phyloP scores from a whole-genome alignment of 768 basidiomycete species.

The Cystobasidium ongulense region DNA sequence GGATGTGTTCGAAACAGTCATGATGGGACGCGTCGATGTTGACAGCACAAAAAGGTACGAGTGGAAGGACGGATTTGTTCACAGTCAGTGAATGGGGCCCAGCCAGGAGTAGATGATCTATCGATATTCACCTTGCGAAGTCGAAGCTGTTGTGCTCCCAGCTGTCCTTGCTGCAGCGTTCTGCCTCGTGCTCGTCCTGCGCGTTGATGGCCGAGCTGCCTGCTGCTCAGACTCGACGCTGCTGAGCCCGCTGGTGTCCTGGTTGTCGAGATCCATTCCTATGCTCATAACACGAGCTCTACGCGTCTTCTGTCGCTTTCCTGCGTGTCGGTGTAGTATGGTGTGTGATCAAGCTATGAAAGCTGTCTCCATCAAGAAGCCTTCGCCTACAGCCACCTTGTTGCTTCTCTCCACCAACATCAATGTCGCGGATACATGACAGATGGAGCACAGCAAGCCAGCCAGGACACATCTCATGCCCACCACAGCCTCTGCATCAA shows the following conservation, averaged over 20 bases:
- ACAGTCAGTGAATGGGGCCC: not conserved
- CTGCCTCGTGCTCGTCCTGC: conserved; percentile 8
- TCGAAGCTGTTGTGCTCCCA: not conserved
- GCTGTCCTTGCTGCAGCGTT: not conserved
- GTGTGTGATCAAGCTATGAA: not conserved
- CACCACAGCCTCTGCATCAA: not conserved
- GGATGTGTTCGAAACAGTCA: not conserved
- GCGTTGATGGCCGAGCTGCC: not conserved
- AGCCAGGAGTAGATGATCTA: no score
- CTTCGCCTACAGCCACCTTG: not conserved
- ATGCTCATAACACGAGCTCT: not conserved
- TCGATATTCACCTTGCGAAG: not conserved
- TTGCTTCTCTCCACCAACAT: not conserved
- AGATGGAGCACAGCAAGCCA: not conserved
- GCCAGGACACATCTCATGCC: not conserved
- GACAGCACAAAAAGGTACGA: not conserved
- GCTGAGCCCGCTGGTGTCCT: conserved; percentile 3
- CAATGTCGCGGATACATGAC: not conserved
- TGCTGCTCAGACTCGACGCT: not conserved
- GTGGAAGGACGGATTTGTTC: not conserved
- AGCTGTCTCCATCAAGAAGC: not conserved
- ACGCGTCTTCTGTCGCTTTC: not conserved
- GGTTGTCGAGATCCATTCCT: not conserved
- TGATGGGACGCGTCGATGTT: conserved; percentile 7
- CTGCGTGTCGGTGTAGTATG: not conserved